phyloP scores from a whole-genome alignment of 257 asterid species.

The Nicotiana benthamiana region DNA sequence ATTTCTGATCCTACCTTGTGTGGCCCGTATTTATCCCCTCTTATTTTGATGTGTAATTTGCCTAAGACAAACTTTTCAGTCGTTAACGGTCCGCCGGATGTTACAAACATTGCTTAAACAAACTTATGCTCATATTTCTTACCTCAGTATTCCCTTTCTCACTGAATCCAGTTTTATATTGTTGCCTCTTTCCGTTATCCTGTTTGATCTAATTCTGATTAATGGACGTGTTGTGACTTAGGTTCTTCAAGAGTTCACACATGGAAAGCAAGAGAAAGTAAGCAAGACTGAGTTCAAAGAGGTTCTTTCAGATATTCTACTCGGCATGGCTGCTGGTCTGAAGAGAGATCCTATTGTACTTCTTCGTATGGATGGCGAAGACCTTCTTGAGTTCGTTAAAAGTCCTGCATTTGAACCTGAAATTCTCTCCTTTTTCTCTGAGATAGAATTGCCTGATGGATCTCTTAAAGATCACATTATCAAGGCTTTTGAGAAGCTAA shows the following conservation, averaged over 20 bases:
- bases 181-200: not conserved
- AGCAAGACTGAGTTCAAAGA: slow-evolving; percentile 67
- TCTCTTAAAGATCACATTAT: slow-evolving; percentile 48
- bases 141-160: not conserved
- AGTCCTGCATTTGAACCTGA: slow-evolving; percentile 58
- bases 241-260: slow-evolving; percentile 89
- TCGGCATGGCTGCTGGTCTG: slow-evolving; percentile 95
- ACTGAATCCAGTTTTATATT: not conserved
- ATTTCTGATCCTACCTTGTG: no score
- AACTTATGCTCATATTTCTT: no score
- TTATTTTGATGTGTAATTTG: no score
- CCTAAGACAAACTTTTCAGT: no score
- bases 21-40: no score
- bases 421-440: slow-evolving; percentile 43
- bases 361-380: slow-evolving; percentile 88
- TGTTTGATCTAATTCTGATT: not conserved
- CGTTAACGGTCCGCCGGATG: no score
- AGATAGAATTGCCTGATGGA: slow-evolving; percentile 40
- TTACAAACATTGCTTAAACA: no score
- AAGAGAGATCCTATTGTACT: slow-evolving; percentile 87
- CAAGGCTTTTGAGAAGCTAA: slow-evolving; percentile 70
- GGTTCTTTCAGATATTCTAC: slow-evolving; percentile 71
- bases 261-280: slow-evolving; percentile 59
- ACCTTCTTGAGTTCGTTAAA: slow-evolving; percentile 57
- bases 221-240: slow-evolving; percentile 10